Evolutionary conservation across 129 eudicot genomes (phyloP), one percentile per base, ranked within the genome.

Genomic region (Oenanthe sinensis): DNA sequence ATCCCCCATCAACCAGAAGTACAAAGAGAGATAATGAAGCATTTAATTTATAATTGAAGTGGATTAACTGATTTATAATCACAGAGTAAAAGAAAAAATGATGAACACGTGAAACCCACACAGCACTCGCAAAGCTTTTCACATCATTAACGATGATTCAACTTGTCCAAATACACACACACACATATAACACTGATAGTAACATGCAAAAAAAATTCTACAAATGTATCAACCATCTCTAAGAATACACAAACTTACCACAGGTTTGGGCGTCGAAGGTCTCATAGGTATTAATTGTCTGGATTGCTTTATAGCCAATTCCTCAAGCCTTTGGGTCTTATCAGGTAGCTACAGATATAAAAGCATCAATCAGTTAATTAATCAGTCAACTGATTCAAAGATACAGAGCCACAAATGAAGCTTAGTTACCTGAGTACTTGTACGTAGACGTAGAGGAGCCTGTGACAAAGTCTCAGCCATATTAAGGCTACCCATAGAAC

Each of bases 401-500:
- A 62, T 11, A 58, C 13, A 16, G 48, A 76, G 58, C 55, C 58
- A 48, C 70, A 36, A 2, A 15, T 14, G 16, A 36, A 26, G 28
- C n/a, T 69, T 19, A 67, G 58, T 74, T 83, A 86, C 96, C 88
- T 82, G 90, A 50, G 87, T 80, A 74, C 80, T 30, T 60, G 85
- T 79, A 65, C 50, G 89, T 74, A 79, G 75, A 52, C 77, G 89
- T 79, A 80, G 28, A 20, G 96, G 87, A 74, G 81, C 85, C 85
- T 86, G 92, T 63, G 90, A 83, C 79, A 91, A 77, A 79, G 96
- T 88, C 82, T 88, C 96, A 9, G 92, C 93, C 93, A 90, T 90
- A 77, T 90, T 90, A 68, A 85, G 88, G 84, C 92, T 80, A 47
- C 80, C 63, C 11, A 43, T 55, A n/a, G 82, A 20, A 80, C 79